These are phyloP conservation scores for Limonomyces culmigenus DNA, from an alignment of 1,284 basidiomycete species.

Conservation along the genomic window DNA sequence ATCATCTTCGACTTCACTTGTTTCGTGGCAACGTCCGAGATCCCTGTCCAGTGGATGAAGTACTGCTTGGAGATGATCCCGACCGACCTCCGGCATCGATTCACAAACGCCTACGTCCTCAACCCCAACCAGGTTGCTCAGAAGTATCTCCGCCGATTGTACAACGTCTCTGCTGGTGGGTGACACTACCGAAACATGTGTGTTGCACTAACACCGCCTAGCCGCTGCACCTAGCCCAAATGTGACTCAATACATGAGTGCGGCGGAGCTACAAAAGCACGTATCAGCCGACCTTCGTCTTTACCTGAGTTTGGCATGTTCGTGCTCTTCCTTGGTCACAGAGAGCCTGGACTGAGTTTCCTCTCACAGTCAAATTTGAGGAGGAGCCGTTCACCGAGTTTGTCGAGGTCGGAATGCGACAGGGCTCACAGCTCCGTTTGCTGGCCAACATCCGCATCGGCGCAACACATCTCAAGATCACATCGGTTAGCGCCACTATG, in stretches of 20 bases:
- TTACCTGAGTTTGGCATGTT: too few relatives aligned
- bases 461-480: conserved; percentile 48
- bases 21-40: conserved; percentile 60
- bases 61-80: conserved; percentile 69
- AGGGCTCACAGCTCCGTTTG: conserved; percentile 38
- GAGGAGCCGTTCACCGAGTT: conserved; percentile 34
- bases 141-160: conserved; percentile 58
- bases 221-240: too few relatives aligned
- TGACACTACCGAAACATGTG: too few relatives aligned
- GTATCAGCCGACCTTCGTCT: too few relatives aligned
- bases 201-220: too few relatives aligned
- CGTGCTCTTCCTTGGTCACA: too few relatives aligned
- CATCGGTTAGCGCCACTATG: conserved; percentile 29
- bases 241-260: too few relatives aligned
- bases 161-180: conserved; percentile 59
- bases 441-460: conserved; percentile 49
- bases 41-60: conserved; percentile 72
- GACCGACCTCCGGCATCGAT: conserved; percentile 38
- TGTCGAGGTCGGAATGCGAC: conserved; percentile 43
- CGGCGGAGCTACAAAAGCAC: too few relatives aligned
- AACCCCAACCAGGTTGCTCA: conserved; percentile 68
- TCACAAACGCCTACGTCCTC: conserved; percentile 48
- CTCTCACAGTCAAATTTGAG: conserved; percentile 33
- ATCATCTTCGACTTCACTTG: conserved; percentile 73
- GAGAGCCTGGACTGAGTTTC: too few relatives aligned